Conservation (phyloP, 2,329 filamentous ascomycete species). For the Phyllachora maydis region DNA sequence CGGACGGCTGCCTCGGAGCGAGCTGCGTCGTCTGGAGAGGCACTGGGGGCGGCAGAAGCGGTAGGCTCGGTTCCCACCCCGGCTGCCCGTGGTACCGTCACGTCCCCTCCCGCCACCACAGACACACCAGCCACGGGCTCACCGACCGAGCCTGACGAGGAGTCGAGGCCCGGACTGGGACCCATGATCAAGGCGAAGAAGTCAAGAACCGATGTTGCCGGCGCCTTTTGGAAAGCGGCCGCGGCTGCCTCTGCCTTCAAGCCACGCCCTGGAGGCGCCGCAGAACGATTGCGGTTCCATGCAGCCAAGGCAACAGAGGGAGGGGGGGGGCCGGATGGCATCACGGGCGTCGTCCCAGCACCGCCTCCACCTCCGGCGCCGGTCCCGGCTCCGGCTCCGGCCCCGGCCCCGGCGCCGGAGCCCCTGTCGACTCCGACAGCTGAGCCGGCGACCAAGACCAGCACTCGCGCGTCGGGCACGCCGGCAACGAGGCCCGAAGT, state of each 20-base stretch:
- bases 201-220: conserved; percentile 52
- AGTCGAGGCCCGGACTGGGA: conserved; percentile 53
- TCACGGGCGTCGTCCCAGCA: conserved; percentile 52
- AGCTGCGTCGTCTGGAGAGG: too few relatives aligned
- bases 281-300: conserved; percentile 59
- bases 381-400: conserved; percentile 4
- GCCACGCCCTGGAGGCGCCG: conserved; percentile 71
- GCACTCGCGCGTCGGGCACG: conserved; percentile 12
- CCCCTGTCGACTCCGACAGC: conserved; percentile 9
- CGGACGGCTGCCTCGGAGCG: too few relatives aligned
- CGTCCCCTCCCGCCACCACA: conserved; percentile 5
- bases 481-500: conserved; percentile 4
- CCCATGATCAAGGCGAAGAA: conserved; percentile 78
- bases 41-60: too few relatives aligned
- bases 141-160: conserved; percentile 12
- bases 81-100: too few relatives aligned
- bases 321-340: conserved; percentile 70
- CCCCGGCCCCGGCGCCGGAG: conserved; percentile 5
- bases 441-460: conserved; percentile 11
- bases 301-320: too few relatives aligned
- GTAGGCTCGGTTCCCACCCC: too few relatives aligned
- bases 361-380: too few relatives aligned
- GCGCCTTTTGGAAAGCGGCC: conserved; percentile 62
- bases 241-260: conserved; percentile 57
- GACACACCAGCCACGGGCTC: conserved; percentile 9